Evolutionary conservation across 768 basidiomycete genomes (phyloP).

Genomic region (Tricholoma sp.): DNA sequence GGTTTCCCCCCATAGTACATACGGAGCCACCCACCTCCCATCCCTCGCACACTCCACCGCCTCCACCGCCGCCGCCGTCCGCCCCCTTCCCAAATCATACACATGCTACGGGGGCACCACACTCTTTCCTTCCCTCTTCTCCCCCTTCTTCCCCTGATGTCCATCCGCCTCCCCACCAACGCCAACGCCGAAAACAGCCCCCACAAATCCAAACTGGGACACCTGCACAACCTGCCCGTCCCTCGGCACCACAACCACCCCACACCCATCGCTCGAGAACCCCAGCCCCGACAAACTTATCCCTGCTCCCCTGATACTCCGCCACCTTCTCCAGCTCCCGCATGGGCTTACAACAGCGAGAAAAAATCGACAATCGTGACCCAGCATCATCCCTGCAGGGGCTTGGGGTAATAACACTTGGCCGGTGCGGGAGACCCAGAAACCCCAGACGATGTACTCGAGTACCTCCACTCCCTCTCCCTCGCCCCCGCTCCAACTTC

Average conservation of each 20-base stretch:
- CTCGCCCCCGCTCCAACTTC: slow-evolving; percentile 8
- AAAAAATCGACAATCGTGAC: slow-evolving; percentile 54
- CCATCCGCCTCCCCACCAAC: no score
- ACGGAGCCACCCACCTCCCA: slow-evolving; percentile 71
- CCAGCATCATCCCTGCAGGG: background rate
- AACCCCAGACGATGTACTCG: slow-evolving; percentile 1
- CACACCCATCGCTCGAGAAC: slow-evolving; percentile 32
- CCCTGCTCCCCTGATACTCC: slow-evolving; percentile 32
- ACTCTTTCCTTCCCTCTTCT: background rate
- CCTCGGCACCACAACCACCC: background rate
- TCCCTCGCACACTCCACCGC: slow-evolving; percentile 47
- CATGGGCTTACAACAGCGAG: slow-evolving; percentile 10
- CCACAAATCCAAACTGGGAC: no score
- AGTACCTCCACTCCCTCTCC: slow-evolving; percentile 19
- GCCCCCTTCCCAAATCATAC: slow-evolving; percentile 68
- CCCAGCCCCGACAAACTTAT: slow-evolving; percentile 39
- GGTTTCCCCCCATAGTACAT: slow-evolving; percentile 67
- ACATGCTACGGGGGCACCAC: slow-evolving; percentile 43
- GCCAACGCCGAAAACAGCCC: no score
- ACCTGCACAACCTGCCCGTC: no score
- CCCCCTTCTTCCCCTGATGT: no score
- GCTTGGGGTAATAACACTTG: no score
- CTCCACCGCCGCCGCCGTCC: slow-evolving; percentile 60
- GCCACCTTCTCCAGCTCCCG: slow-evolving; percentile 26
- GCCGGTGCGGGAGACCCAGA: slow-evolving; percentile 6